Evolutionary conservation across 1,284 basidiomycete genomes (phyloP).

Genomic region (Rhizoctonia solani): DNA sequence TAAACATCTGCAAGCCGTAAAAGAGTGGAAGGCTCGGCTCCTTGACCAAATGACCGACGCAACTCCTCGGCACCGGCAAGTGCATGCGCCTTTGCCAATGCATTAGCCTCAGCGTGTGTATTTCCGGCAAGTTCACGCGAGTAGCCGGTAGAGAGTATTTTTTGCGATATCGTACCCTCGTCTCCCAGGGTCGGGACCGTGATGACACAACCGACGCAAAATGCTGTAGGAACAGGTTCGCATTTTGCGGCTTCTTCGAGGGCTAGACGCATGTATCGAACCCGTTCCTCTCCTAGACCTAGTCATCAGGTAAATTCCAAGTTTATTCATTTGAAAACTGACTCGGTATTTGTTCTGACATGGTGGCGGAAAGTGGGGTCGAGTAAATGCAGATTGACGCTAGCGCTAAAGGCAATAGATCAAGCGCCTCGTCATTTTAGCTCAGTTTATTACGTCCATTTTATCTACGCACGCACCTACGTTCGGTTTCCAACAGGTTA

Average conservation of each 20-base stretch:
- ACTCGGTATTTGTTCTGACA: slow-evolving; percentile 3
- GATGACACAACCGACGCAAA: slow-evolving; percentile 92
- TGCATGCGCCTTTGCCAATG: slow-evolving; percentile 71
- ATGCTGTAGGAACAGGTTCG: slow-evolving; percentile 75
- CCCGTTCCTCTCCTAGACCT: slow-evolving; percentile 46
- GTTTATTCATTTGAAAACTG: not conserved
- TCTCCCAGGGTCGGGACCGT: slow-evolving; percentile 48
- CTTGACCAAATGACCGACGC: slow-evolving; percentile 42
- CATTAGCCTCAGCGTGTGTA: slow-evolving; percentile 97
- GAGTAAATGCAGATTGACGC: not conserved
- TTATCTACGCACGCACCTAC: no score
- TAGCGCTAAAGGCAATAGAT: no score
- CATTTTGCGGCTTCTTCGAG: slow-evolving; percentile 76
- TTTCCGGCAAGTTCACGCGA: slow-evolving; percentile 94
- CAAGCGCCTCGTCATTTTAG: no score
- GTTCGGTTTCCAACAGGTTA: no score
- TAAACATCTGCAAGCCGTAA: slow-evolving; percentile 68
- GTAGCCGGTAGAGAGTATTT: slow-evolving; percentile 78
- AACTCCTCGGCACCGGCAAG: slow-evolving; percentile 41
- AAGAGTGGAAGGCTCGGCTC: slow-evolving; percentile 55
- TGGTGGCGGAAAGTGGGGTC: not conserved
- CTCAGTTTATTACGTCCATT: no score
- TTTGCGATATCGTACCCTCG: slow-evolving; percentile 45
- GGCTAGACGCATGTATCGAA: slow-evolving; percentile 64
- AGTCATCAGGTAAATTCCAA: not conserved